Base-by-base conservation (phyloP, 768 basidiomycete species). In the Postia placenta region DNA sequence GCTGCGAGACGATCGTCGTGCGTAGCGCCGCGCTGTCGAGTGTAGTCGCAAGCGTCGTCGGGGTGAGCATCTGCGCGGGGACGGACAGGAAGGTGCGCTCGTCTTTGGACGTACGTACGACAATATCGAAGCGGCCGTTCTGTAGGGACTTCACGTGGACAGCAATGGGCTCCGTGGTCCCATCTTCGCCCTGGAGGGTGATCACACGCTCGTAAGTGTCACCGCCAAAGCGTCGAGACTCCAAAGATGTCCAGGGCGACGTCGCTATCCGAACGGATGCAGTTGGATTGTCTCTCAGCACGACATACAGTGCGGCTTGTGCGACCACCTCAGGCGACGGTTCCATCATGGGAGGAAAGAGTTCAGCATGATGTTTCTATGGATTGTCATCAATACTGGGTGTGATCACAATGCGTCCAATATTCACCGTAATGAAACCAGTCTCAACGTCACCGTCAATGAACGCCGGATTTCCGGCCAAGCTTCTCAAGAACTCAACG, bases 401-500 rank as follows among this genome's bases (percentile, higher is more conserved):
- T n/a, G n/a, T n/a, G 47, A 11, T 7, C 38, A 19, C 11, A 19
- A 7, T 24, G 42, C 11, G 44, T 20, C 23, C 15, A 42, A n/a
- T 4, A 61, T 74, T 43, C 62, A 91, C 91, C 24, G 79, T 76
- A 57, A 97, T 94, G 62, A 97, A 97, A 2, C 91, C 91, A 2
- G 93, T 95, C 61, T 96, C 93, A 11, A 97, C 79, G 50, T 93
- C 83, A 20, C 74, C 88, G 25, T 75, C 68, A 14, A 88, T 74
- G 61, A 97, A 97, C 1, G 85, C 77, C 35, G 74, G 56, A 60
- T 95, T 85, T 1, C 81, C 84, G 0, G 92, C 87, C 43, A 97
- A 74, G 0, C 73, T 74, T 42, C 85, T 72, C 52, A 97, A 69
- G 64, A 96, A 97, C 60, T 93, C 89, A 24, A 97, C 74, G 60